Evolutionary conservation across 1,139 yeast genomes (phyloP).

Genomic region (Geotrichum bryndzae): DNA sequence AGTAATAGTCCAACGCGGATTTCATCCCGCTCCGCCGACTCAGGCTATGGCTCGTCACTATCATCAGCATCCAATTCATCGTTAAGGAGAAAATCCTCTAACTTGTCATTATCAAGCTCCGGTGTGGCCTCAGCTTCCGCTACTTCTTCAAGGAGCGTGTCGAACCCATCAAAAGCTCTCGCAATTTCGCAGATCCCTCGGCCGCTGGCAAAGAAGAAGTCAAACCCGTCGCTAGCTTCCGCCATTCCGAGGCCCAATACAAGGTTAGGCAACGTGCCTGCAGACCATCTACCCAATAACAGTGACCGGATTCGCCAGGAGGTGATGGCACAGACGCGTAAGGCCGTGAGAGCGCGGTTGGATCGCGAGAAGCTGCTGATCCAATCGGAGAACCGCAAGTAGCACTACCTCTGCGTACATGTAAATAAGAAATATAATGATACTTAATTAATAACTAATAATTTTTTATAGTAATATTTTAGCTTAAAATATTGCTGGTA

Average conservation of each 20-base stretch:
- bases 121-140: neutral
- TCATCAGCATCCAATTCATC: neutral
- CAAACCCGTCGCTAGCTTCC: neutral
- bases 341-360: slow-evolving; percentile 28
- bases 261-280: neutral
- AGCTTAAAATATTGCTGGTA: neutral
- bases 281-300: slow-evolving; percentile 1
- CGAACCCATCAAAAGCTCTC: slow-evolving; percentile 3
- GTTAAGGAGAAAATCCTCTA: slow-evolving; percentile 7
- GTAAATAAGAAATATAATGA: neutral
- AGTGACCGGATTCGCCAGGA: slow-evolving; percentile 22
- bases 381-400: slow-evolving; percentile 9
- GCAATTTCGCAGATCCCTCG: neutral
- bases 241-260: slow-evolving; percentile 11
- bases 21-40: slow-evolving; percentile 3
- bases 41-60: neutral
- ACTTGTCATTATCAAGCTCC: slow-evolving; percentile 1
- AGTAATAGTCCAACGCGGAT: slow-evolving; percentile 10
- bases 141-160: slow-evolving; percentile 6
- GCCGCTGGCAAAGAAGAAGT: neutral
- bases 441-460: neutral
- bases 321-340: slow-evolving; percentile 29
- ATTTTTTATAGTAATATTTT: neutral
- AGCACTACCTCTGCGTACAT: neutral
- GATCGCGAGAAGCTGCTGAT: slow-evolving; percentile 24